These are phyloP conservation scores for Sporothrix schenckii DNA, from an alignment of 2,329 filamentous ascomycete species.

Conservation along the genomic window DNA sequence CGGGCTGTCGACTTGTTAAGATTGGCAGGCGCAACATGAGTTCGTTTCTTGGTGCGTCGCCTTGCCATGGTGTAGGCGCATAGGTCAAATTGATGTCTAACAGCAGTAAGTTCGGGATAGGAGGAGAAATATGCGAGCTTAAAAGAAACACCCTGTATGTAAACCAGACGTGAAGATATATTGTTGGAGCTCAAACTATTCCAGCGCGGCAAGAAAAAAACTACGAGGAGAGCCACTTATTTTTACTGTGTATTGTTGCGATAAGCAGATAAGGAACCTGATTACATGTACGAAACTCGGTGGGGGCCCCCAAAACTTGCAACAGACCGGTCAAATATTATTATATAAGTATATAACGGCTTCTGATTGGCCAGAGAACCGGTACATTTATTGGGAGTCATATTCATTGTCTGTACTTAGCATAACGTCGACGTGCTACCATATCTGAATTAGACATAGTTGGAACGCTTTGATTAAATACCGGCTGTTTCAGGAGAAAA, in stretches of 20 bases:
- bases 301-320: no score
- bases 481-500: no score
- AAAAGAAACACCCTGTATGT: neutral
- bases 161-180: neutral
- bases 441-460: no score
- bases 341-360: no score
- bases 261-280: conserved; percentile 16
- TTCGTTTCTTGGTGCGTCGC: conserved; percentile 83
- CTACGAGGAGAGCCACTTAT: conserved; percentile 16
- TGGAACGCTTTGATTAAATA: no score
- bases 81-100: neutral
- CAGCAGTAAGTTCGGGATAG: no score
- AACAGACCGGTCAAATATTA: no score
- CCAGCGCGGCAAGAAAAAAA: neutral
- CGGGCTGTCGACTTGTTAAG: conserved; percentile 55
- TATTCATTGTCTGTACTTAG: no score
- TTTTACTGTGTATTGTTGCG: conserved; percentile 5
- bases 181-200: neutral
- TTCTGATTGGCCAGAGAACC: no score
- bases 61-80: conserved; percentile 65
- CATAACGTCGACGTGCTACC: no score
- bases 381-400: no score
- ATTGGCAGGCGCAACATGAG: conserved; percentile 70
- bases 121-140: no score
- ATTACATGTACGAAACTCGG: neutral